A percentile compares a stretch with the other conserved stretches of the same genome.
Conservation (phyloP, 176 grass and related monocot species). For the Thinopyrum elongatum region DNA sequence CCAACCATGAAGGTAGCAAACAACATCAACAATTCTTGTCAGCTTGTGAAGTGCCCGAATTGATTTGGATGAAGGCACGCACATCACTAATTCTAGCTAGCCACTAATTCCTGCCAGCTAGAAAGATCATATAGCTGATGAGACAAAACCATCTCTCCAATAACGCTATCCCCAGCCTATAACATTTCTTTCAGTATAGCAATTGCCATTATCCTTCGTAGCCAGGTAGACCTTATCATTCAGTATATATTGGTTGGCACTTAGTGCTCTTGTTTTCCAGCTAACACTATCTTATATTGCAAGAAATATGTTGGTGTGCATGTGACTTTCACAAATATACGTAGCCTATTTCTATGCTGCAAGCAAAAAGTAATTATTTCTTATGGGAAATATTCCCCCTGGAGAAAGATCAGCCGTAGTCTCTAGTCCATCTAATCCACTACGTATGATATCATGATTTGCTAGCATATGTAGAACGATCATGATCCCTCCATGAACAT, state of each 20-base stretch:
- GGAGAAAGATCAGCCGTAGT: constrained; percentile 23
- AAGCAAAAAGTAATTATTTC: constrained; percentile 3
- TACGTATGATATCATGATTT: background rate
- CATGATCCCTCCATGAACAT: background rate
- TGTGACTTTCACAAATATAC: too few relatives aligned
- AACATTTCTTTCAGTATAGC: background rate
- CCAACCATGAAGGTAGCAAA: background rate
- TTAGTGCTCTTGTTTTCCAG: background rate
- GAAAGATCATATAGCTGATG: constrained; percentile 1
- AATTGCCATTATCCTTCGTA: background rate
- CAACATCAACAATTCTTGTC: background rate
- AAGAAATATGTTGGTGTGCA: background rate
- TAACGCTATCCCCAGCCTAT: background rate
- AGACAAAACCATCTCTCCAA: constrained; percentile 30
- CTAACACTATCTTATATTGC: background rate
- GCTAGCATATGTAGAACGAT: background rate
- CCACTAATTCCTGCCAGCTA: background rate
- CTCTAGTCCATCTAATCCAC: background rate
- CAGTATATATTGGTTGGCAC: background rate
- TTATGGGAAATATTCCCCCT: constrained; percentile 29
- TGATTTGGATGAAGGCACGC: background rate
- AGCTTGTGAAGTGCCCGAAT: background rate
- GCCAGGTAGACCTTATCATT: constrained; percentile 6
- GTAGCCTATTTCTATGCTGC: background rate
- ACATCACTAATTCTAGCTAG: background rate